A percentile compares a stretch with the other conserved stretches of the same genome.
phyloP scores from a whole-genome alignment of 2,329 filamentous ascomycete genomes.

The Fusarium armeniacum region DNA sequence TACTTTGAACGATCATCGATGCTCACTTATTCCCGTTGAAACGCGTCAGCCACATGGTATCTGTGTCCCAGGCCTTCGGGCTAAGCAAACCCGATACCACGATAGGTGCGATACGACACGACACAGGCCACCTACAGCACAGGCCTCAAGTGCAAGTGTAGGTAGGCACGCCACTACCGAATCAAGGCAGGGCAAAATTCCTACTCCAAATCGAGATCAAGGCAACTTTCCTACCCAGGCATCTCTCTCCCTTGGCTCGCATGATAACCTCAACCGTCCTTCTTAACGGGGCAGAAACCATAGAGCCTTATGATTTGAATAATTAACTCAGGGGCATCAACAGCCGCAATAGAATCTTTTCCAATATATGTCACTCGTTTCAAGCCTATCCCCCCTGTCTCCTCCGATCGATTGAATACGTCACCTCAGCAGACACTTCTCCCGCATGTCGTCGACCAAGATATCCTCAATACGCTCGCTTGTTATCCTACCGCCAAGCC shows the following conservation, averaged over 20 bases:
- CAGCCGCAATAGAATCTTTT: constrained; percentile 4
- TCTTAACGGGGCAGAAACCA: constrained; percentile 22
- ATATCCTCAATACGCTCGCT: constrained; percentile 44
- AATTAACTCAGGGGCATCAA: constrained; percentile 18
- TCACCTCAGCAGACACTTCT: constrained; percentile 18
- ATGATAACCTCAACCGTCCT: constrained; percentile 28
- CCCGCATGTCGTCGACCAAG: constrained; percentile 25
- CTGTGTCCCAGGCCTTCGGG: constrained; percentile 20
- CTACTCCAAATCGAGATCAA: constrained; percentile 38
- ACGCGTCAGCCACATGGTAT: constrained; percentile 26
- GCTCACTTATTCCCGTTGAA: constrained; percentile 11
- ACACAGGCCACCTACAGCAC: background rate
- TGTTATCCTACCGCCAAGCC: constrained; percentile 11
- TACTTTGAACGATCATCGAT: background rate
- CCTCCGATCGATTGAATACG: constrained; percentile 12
- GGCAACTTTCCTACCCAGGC: constrained; percentile 4
- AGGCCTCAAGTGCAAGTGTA: background rate
- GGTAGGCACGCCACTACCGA: constrained; percentile 27
- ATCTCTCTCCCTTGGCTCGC: constrained; percentile 19
- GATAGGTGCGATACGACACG: background rate
- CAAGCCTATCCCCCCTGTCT: constrained; percentile 10
- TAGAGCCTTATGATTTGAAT: constrained; percentile 29
- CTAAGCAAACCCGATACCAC: constrained; percentile 28
- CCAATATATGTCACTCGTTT: constrained; percentile 39
- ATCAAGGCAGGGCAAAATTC: constrained; percentile 39